Conservation (phyloP, 139 green algal species). For the Haematococcus lacustris region DNA sequence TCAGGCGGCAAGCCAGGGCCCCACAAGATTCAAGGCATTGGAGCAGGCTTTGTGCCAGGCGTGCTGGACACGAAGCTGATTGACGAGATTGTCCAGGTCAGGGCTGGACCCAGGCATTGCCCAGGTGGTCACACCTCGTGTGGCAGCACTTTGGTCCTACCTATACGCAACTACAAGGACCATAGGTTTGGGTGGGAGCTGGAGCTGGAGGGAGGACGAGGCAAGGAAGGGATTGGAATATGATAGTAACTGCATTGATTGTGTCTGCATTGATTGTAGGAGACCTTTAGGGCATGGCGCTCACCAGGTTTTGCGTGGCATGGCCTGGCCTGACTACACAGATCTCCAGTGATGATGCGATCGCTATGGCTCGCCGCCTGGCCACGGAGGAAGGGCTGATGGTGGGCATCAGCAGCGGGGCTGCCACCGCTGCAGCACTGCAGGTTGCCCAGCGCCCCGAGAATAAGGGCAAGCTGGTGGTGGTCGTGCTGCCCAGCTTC, state of each 20-base stretch:
- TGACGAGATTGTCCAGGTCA: conserved; percentile 82
- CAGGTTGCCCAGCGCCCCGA: conserved; percentile 78
- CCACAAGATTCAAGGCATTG: conserved; percentile 97
- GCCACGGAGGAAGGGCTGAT: conserved; percentile 88
- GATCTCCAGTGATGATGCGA: conserved; percentile 73
- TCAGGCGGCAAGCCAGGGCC: conserved; percentile 86
- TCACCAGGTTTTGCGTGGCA: no score
- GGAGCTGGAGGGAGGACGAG: no score
- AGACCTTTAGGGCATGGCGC: no score
- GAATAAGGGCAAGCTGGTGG: conserved; percentile 78
- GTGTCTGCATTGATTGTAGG: no score
- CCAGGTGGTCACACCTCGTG: no score
- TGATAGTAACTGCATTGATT: no score
- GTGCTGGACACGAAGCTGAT: conserved; percentile 83
- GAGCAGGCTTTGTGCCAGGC: conserved; percentile 85
- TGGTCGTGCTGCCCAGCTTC: conserved; percentile 83
- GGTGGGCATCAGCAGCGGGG: conserved; percentile 82
- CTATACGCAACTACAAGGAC: no score
- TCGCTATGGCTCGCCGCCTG: conserved; percentile 80
- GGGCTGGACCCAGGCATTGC: no score
- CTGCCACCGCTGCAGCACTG: conserved; percentile 39
- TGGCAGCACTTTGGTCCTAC: no score
- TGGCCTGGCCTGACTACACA: no score
- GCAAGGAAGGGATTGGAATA: no score
- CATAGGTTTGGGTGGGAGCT: no score